Conservation (phyloP, 441 rosid species). For the Populus trichocarpa region DNA sequence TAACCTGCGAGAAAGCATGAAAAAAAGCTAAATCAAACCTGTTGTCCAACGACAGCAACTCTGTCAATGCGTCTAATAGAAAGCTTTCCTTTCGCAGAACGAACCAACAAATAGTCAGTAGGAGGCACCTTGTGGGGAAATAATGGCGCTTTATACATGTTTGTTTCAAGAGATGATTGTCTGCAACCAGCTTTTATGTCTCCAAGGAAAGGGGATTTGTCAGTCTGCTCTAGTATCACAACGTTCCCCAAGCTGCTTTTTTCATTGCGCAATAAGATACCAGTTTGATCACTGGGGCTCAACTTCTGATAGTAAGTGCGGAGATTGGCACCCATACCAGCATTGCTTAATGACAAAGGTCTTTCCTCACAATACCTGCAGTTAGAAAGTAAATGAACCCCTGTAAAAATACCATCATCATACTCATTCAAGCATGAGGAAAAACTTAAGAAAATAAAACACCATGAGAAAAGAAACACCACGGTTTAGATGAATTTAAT, state of each 20-base stretch:
- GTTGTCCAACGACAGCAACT: constrained; percentile 91
- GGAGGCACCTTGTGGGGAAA: constrained; percentile 82
- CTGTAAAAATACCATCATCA: constrained; percentile 4
- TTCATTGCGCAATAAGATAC: constrained; percentile 51
- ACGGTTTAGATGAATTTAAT: background rate
- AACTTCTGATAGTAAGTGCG: constrained; percentile 94
- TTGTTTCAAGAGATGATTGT: constrained; percentile 89
- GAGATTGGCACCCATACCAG: constrained; percentile 97
- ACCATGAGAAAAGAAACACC: background rate
- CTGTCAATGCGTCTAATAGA: constrained; percentile 92
- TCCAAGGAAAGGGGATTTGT: constrained; percentile 97
- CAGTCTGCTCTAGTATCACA: constrained; percentile 75
- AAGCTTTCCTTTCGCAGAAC: constrained; percentile 96
- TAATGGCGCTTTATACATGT: constrained; percentile 93
- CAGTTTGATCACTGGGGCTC: constrained; percentile 70
- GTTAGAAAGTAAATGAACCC: background rate
- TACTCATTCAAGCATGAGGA: background rate
- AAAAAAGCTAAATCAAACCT: constrained; percentile 49
- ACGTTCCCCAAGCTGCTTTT: constrained; percentile 65
- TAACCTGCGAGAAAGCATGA: constrained; percentile 17
- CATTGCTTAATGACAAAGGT: constrained; percentile 83
- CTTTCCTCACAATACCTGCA: constrained; percentile 98
- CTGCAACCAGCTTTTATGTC: constrained; percentile 79
- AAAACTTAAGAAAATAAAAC: background rate
- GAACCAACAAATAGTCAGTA: constrained; percentile 88